A percentile compares a stretch with the other conserved stretches of the same genome.
These are phyloP conservation scores for Amanita molliuscula DNA, from an alignment of 768 basidiomycete genomes.

Conservation along the genomic window DNA sequence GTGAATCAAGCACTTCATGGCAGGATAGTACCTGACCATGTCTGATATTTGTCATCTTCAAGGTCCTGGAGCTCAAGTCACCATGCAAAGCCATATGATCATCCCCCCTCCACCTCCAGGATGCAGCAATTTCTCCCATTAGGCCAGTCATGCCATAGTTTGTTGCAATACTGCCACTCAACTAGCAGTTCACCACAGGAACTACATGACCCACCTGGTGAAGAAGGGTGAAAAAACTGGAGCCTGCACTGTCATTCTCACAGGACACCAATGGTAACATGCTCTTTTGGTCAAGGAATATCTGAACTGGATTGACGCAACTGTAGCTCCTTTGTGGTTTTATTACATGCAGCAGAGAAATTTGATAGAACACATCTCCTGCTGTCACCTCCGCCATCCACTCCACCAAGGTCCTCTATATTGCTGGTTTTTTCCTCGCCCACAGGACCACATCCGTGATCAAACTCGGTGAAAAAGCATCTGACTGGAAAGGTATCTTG, in stretches of 20 bases:
- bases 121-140: no score
- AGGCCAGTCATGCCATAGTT: no score
- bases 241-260: conserved; percentile 92
- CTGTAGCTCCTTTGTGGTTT: conserved; percentile 85
- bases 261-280: conserved; percentile 75
- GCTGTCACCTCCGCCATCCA: conserved; percentile 69
- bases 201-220: no score
- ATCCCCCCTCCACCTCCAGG: no score
- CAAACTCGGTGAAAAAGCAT: conserved; percentile 69
- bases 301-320: conserved; percentile 1
- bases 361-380: conserved; percentile 78
- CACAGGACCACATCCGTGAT: conserved; percentile 72
- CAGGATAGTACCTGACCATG: no score
- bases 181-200: no score
- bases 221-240: conserved; percentile 84
- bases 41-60: no score
- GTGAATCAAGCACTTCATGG: no score
- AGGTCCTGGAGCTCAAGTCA: no score
- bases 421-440: conserved; percentile 96
- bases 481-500: conserved; percentile 59
- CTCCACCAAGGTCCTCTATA: conserved; percentile 79
- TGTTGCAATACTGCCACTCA: no score
- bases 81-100: no score
- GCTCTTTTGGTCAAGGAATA: not conserved
- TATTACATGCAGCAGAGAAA: conserved; percentile 81